A percentile compares a stretch with the other conserved stretches of the same genome.
phyloP scores from a whole-genome alignment of 2,329 filamentous ascomycete genomes.

The Ceratocystis ficicola region DNA sequence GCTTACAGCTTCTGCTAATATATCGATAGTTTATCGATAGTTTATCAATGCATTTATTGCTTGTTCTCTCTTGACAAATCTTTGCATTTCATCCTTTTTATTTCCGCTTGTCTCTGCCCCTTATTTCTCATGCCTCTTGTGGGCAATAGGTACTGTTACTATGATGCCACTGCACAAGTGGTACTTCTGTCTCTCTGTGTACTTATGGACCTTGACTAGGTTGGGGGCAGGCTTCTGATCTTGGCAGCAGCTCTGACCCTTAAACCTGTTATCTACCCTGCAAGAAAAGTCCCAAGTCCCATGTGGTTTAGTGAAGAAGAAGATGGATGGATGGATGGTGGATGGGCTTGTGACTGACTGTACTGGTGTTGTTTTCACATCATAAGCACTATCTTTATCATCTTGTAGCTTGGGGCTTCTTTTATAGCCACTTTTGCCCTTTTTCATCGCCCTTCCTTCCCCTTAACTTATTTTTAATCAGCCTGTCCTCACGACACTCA shows the following conservation, averaged over 20 bases:
- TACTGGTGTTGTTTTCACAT: neutral
- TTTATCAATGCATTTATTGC: neutral
- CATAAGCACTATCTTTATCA: too few species aligned
- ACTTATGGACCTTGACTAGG: too few species aligned
- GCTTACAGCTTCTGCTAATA: too few species aligned
- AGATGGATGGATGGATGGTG: neutral
- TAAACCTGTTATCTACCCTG: neutral
- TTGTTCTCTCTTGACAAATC: neutral
- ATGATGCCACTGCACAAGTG: neutral
- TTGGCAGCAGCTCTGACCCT: neutral
- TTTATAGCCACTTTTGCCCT: too few species aligned
- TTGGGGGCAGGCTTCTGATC: too few species aligned
- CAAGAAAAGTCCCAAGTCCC: neutral
- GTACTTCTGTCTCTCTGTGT: neutral
- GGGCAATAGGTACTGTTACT: neutral
- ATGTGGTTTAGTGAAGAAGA: too few species aligned
- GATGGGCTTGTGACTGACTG: neutral
- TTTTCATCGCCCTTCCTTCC: too few species aligned
- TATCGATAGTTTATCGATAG: neutral
- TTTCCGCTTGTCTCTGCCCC: neutral
- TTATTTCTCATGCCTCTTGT: neutral
- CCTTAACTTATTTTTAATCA: too few species aligned
- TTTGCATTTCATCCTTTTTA: neutral
- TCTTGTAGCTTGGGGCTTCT: too few species aligned
- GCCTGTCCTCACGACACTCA: too few species aligned